Conservation (phyloP, 108 stramenopile genomes). For the Craspedostauros australis region DNA sequence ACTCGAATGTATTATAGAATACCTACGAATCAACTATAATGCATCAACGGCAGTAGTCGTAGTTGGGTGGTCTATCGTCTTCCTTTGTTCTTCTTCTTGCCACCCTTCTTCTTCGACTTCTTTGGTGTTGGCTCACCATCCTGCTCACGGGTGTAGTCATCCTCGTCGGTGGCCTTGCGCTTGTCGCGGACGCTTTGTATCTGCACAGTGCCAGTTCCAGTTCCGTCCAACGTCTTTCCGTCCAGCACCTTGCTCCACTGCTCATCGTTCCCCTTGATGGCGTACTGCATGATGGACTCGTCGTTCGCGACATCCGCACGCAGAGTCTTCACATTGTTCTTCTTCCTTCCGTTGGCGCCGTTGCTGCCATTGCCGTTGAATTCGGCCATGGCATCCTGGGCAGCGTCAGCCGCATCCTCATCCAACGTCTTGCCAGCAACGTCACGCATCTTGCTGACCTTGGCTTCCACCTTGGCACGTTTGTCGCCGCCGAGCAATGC, state of each 20-base stretch:
- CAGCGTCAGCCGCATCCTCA: conserved; percentile 73
- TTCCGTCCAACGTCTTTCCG: conserved; percentile 39
- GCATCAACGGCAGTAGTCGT: no score
- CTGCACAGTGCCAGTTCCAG: conserved; percentile 22
- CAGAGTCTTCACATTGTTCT: conserved; percentile 3
- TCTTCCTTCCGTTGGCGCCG: not conserved
- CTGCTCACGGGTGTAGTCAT: conserved; percentile 41
- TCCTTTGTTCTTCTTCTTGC: conserved; percentile 31
- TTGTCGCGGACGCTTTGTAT: conserved; percentile 45
- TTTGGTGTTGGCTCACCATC: conserved; percentile 25
- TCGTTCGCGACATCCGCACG: conserved; percentile 64
- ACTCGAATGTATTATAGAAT: no score
- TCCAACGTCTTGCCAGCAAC: conserved; percentile 70
- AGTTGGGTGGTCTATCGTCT: no score
- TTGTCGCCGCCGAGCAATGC: conserved; percentile 58
- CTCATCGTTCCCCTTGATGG: conserved; percentile 73
- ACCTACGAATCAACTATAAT: no score
- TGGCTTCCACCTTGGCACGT: conserved; percentile 39
- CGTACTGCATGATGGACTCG: conserved; percentile 75
- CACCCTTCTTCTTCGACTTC: conserved; percentile 11
- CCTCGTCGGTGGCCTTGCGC: conserved; percentile 34
- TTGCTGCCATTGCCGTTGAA: conserved; percentile 14
- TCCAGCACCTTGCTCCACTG: conserved; percentile 76
- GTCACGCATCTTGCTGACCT: conserved; percentile 47
- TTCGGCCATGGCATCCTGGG: conserved; percentile 51